Percentiles rank a stretch among this genome's conserved stretches.
Evolutionary conservation across 2,329 filamentous ascomycete species (phyloP).

Genomic region (Zymoseptoria brevis): DNA sequence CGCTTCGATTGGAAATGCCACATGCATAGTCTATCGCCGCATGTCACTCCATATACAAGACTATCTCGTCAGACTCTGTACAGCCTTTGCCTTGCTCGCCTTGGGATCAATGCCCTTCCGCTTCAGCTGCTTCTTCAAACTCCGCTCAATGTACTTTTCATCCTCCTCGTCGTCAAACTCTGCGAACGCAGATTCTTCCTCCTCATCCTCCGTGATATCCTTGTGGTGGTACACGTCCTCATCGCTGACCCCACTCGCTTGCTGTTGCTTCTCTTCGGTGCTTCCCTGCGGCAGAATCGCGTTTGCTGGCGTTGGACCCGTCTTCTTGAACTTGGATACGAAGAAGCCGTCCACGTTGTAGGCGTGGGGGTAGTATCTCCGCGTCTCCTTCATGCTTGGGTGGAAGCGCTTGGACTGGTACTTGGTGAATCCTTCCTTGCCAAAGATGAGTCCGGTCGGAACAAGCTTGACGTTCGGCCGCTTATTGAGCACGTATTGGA

Average conservation of each 20-base stretch:
- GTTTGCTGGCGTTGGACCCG: constrained; percentile 62
- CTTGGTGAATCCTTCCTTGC: constrained; percentile 83
- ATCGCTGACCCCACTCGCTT: constrained; percentile 19
- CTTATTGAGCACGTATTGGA: constrained; percentile 85
- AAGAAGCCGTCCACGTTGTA: constrained; percentile 98
- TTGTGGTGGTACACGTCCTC: constrained; percentile 50
- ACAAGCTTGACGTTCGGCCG: constrained; percentile 91
- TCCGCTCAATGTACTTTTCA: constrained; percentile 39
- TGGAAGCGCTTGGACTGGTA: constrained; percentile 92
- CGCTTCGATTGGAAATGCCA: neutral
- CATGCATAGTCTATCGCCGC: too few relatives aligned
- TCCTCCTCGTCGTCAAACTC: constrained; percentile 47
- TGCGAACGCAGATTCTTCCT: constrained; percentile 36
- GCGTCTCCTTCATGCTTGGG: constrained; percentile 69
- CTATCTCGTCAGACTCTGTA: neutral
- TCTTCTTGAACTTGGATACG: constrained; percentile 95
- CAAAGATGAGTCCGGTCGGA: constrained; percentile 81
- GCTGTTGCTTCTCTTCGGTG: constrained; percentile 24
- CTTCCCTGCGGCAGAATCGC: constrained; percentile 38
- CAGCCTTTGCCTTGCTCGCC: constrained; percentile 20
- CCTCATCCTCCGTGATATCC: constrained; percentile 15
- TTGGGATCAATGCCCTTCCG: constrained; percentile 44
- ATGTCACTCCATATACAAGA: neutral
- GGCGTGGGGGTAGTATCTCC: constrained; percentile 80
- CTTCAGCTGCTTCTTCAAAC: constrained; percentile 35